Evolutionary conservation across 352 stramenopile genomes (phyloP).

Genomic region (Globisporangium spiculum): DNA sequence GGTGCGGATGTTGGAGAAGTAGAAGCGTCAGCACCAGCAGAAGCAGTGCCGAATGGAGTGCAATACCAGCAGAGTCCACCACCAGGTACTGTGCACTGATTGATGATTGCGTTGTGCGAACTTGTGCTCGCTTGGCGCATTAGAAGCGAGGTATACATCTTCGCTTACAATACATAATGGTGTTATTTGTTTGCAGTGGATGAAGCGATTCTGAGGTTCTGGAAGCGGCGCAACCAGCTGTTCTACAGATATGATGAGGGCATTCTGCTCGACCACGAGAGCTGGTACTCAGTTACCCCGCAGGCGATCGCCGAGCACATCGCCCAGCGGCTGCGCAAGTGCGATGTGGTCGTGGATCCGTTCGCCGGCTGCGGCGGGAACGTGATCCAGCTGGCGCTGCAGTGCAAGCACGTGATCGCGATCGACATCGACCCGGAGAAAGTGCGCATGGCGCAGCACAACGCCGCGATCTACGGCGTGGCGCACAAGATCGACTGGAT

Average conservation of each 20-base stretch:
- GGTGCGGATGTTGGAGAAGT: no score
- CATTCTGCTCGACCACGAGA: slow-evolving; percentile 90
- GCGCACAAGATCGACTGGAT: slow-evolving; percentile 91
- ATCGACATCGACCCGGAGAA: slow-evolving; percentile 91
- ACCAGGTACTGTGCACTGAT: no score
- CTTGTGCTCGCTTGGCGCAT: no score
- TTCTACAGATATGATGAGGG: slow-evolving; percentile 92
- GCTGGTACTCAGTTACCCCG: slow-evolving; percentile 93
- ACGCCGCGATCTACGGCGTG: slow-evolving; percentile 90
- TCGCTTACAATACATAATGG: no score
- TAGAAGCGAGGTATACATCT: no score
- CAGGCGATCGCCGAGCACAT: slow-evolving; percentile 89
- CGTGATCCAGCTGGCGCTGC: slow-evolving; percentile 90
- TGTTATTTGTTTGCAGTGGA: slow-evolving; percentile 19
- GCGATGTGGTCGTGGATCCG: slow-evolving; percentile 87
- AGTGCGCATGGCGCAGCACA: slow-evolving; percentile 89
- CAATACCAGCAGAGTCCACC: background rate
- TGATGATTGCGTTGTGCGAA: no score
- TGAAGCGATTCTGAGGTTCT: slow-evolving; percentile 85
- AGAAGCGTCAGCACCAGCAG: background rate
- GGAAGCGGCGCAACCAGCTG: slow-evolving; percentile 79
- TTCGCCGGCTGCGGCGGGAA: slow-evolving; percentile 94
- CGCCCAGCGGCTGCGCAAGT: slow-evolving; percentile 60
- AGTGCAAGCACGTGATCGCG: slow-evolving; percentile 88
- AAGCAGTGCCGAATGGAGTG: background rate